Conservation (phyloP, 2,329 filamentous ascomycete genomes). For the Emericellopsis cladophorae region DNA sequence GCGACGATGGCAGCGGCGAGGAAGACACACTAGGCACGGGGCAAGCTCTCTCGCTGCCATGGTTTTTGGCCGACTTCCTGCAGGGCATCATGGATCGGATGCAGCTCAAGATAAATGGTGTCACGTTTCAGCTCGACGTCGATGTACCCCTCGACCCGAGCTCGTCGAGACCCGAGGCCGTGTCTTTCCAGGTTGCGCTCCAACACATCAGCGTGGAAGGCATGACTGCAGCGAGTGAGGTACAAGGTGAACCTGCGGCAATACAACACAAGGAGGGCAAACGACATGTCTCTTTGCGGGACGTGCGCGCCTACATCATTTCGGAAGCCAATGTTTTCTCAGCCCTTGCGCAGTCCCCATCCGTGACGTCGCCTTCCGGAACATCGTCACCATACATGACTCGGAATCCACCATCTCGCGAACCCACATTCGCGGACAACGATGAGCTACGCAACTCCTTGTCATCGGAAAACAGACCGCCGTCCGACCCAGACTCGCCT, state of each 20-base stretch:
- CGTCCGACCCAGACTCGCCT: too few species aligned
- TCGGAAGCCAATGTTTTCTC: constrained; percentile 57
- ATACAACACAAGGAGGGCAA: constrained; percentile 48
- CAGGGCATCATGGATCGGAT: constrained; percentile 63
- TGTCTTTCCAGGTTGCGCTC: constrained; percentile 53
- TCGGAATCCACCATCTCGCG: constrained; percentile 18
- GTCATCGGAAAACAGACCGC: too few species aligned
- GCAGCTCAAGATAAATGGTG: constrained; percentile 50
- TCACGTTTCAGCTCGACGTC: constrained; percentile 55
- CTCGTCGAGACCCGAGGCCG: constrained; percentile 33
- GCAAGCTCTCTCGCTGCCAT: constrained; percentile 53
- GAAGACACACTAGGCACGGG: constrained; percentile 55
- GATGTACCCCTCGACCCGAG: constrained; percentile 37
- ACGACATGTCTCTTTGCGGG: constrained; percentile 48
- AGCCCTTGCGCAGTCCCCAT: constrained; percentile 42
- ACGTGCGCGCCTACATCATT: constrained; percentile 51
- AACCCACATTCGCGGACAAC: constrained; percentile 9
- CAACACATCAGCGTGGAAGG: constrained; percentile 56
- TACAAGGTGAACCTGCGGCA: constrained; percentile 16
- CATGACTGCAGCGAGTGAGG: constrained; percentile 32
- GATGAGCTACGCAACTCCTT: background rate
- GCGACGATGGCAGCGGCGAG: constrained; percentile 50
- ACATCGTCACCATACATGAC: constrained; percentile 39
- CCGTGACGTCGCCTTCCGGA: constrained; percentile 28
- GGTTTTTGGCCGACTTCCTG: constrained; percentile 58